These are phyloP conservation scores for Rhodosporidiobolus odoratus DNA, from an alignment of 768 basidiomycete species.

Conservation along the genomic window DNA sequence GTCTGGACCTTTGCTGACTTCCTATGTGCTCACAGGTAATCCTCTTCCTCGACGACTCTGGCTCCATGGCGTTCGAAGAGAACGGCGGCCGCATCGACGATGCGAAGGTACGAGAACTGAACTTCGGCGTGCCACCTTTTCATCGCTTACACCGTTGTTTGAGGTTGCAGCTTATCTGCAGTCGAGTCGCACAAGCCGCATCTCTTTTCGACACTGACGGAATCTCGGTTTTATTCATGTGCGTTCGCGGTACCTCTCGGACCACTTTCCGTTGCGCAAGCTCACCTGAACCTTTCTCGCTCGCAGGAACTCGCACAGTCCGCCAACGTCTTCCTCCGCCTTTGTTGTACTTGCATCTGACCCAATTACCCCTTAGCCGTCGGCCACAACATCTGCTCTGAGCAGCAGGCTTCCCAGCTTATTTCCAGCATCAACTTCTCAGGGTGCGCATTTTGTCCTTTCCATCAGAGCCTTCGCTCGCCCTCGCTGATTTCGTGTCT, in stretches of 20 bases:
- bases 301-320: slow-evolving; percentile 47
- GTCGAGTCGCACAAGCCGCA: slow-evolving; percentile 22
- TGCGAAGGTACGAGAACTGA: too few relatives aligned
- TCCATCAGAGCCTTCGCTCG: too few relatives aligned
- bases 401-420: slow-evolving; percentile 45
- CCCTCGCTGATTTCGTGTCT: not conserved
- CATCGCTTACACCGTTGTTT: too few relatives aligned
- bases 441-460: not conserved
- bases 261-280: too few relatives aligned
- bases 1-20: slow-evolving; percentile 44
- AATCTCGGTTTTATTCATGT: slow-evolving; percentile 46
- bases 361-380: slow-evolving; percentile 33
- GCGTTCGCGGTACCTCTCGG: too few relatives aligned
- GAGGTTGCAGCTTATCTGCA: slow-evolving; percentile 45
- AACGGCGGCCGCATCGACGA: slow-evolving; percentile 51
- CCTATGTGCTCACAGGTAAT: too few relatives aligned
- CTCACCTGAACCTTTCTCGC: too few relatives aligned
- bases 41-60: slow-evolving; percentile 41
- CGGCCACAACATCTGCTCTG: slow-evolving; percentile 47
- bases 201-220: slow-evolving; percentile 38
- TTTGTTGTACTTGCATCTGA: too few relatives aligned
- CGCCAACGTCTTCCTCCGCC: not conserved
- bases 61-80: slow-evolving; percentile 46
- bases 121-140: too few relatives aligned
- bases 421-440: slow-evolving; percentile 48